Base-by-base conservation (phyloP, 176 grass and related monocot genomes). In the Chloris gayana region DNA sequence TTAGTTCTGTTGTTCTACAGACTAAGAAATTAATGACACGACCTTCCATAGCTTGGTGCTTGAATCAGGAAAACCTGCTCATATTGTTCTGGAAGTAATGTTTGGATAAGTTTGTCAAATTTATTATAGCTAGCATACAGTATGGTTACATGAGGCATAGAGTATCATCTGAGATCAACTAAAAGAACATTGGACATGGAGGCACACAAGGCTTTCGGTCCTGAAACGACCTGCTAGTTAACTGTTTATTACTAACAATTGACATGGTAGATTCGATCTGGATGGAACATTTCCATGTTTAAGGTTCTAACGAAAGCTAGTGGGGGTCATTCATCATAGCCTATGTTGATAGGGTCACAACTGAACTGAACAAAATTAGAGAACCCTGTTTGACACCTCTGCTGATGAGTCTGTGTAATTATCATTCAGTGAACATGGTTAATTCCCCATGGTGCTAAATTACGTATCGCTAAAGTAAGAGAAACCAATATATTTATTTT, bases 1-100 rank as follows among this genome's bases (percentile, higher is more conserved):
- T 26, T 59, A 39, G 69, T 46, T 81, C 5, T 39, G 68, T 57
- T 85, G 56, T 70, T 69, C 19, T 53, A 70, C 74, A 63, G 75
- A 56, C n/a, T 11, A 29, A 66, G 6, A 57, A 72, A 19, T 11
- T 11, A 44, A 12, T 85, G 32, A 27, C 63, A 56, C 56, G 42
- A 24, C 54, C 74, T 54, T 46, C 39, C 15, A 57, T 70, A 51
- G 0, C 64, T 69, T 61, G 34, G 76, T 56, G 54, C 87, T 64
- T 57, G 22, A 81, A 63, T 66, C 64, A 56, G 57, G 50, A 75
- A 64, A 76, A 80, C 26, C 34, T 51, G 34, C 24, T 69, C 72
- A 54, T 10, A 30, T 53, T 68, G 74, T 63, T 75, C 21, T 84
- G 30, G 24, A 70, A 25, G 84, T 63, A 1, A 5, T 26, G 7